Evolutionary conservation across 2,329 filamentous ascomycete species (phyloP), one percentile per base, ranked within the genome.

Genomic region (Domatiomyces catenatus): DNA sequence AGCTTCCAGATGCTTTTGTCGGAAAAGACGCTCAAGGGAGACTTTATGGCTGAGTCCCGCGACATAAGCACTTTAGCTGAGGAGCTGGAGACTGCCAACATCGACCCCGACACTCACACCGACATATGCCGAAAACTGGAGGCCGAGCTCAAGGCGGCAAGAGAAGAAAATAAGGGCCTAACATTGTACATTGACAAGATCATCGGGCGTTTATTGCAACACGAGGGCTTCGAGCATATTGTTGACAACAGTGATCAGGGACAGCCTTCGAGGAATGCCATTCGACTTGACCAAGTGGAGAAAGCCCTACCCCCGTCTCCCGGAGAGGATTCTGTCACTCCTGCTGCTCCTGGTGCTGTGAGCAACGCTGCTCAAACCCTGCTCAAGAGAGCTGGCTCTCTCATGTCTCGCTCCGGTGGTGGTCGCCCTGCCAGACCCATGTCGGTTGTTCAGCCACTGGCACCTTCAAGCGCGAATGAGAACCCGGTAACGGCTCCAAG

Each of bases 171-270:
- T 74, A 96, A 96, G 72, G 92, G 92, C 26, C 74, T 98, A 60
- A 94, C 88, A 20, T 74, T 96, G 57, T 98, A 98, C 71, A 95
- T 98, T 73, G 94, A 96, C 77, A 94, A 92, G 71, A 96, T 98
- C 66, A 94, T 98, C 65, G 92, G 92, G 66, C 84, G 92, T 51
- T 79, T 98, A 44, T 76, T 98, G 55, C 85, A 94, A 64, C 86
- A 95, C 68, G 85, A 94, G 62, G 89, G 94, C 59, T 96, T 94
- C 59, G 90, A 98, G 69, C 81, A 86, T 55, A 94, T 61, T 47
- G 59, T 61, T 47, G 53, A 53, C 48, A 57, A 56, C 48, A 58
- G 55, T 45, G 50, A 53, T 96, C 87, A 94, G 64, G 84, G 86
- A 66, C 61, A 65, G 12, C 54, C 63, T 2, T 51, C 59, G 36